phyloP scores from a whole-genome alignment of 768 basidiomycete species.

The Porpolomopsis calyptriformis region DNA sequence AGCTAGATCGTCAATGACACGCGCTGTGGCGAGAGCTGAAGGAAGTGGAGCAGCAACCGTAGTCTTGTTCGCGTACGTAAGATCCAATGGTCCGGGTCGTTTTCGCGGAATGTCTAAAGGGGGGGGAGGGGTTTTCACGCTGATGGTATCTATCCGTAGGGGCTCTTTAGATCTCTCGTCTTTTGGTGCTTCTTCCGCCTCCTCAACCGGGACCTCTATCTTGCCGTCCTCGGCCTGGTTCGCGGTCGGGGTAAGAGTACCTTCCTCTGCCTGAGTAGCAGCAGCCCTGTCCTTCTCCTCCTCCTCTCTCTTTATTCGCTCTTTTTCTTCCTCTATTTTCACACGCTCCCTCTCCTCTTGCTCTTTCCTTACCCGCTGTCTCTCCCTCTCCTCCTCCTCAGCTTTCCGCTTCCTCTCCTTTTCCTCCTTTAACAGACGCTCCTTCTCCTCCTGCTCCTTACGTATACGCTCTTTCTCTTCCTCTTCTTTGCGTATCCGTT shows the following conservation, averaged over 20 bases:
- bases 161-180: conserved; percentile 34
- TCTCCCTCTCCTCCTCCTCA: conserved; percentile 38
- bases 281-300: conserved; percentile 31
- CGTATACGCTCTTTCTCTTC: conserved; percentile 18
- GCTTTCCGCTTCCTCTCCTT: conserved; percentile 42
- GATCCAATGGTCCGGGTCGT: conserved; percentile 67
- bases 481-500: conserved; percentile 24
- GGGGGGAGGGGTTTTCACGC: conserved; percentile 25
- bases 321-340: conserved; percentile 24
- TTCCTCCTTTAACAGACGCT: conserved; percentile 42
- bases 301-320: conserved; percentile 22
- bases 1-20: conserved; percentile 73
- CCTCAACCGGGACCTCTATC: conserved; percentile 23
- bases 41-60: conserved; percentile 36
- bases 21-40: conserved; percentile 70
- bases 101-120: conserved; percentile 32
- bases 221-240: conserved; percentile 34
- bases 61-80: conserved; percentile 40
- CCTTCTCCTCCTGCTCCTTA: conserved; percentile 19
- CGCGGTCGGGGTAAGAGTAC: conserved; percentile 30
- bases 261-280: conserved; percentile 21
- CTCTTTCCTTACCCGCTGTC: conserved; percentile 11
- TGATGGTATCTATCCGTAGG: conserved; percentile 57
- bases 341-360: conserved; percentile 27
- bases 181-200: conserved; percentile 18